Percentiles rank a stretch among this genome's conserved stretches.
These are phyloP conservation scores for Entophlyctis luteolus DNA, from an alignment of 192 early-diverging fungal genomes.

Conservation along the genomic window DNA sequence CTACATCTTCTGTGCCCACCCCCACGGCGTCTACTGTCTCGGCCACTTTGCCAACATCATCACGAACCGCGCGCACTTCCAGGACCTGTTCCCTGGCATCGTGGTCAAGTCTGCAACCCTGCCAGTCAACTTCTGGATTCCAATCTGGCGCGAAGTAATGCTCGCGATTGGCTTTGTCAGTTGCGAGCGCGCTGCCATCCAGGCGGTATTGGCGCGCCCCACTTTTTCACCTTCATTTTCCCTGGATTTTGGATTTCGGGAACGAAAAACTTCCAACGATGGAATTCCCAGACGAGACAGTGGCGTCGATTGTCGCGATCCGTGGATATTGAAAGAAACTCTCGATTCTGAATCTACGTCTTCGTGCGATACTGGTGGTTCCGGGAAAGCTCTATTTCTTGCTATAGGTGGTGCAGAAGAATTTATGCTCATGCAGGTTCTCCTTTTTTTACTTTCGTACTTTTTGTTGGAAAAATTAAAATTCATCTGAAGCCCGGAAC, in stretches of 20 bases:
- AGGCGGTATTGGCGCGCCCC: background rate
- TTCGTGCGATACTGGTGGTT: constrained; percentile 8
- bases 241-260: background rate
- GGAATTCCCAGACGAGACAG: too few relatives aligned
- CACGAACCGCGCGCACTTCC: constrained; percentile 6
- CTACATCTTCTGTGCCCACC: constrained; percentile 30
- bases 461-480: background rate
- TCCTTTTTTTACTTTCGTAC: background rate
- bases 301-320: too few relatives aligned
- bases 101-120: constrained; percentile 23
- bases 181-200: constrained; percentile 14
- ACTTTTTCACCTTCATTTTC: background rate
- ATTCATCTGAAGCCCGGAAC: constrained; percentile 28
- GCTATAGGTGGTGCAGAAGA: constrained; percentile 39
- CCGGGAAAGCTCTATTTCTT: constrained; percentile 25
- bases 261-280: too few relatives aligned
- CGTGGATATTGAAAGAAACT: background rate
- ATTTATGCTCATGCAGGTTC: constrained; percentile 19
- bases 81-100: constrained; percentile 10
- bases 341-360: too few relatives aligned
- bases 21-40: constrained; percentile 29
- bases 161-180: constrained; percentile 24
- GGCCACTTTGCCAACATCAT: constrained; percentile 26
- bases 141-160: constrained; percentile 20
- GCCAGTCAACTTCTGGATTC: constrained; percentile 31